These are phyloP conservation scores for Hyphopichia fennica DNA, from an alignment of 1,139 yeast genomes.

Conservation along the genomic window DNA sequence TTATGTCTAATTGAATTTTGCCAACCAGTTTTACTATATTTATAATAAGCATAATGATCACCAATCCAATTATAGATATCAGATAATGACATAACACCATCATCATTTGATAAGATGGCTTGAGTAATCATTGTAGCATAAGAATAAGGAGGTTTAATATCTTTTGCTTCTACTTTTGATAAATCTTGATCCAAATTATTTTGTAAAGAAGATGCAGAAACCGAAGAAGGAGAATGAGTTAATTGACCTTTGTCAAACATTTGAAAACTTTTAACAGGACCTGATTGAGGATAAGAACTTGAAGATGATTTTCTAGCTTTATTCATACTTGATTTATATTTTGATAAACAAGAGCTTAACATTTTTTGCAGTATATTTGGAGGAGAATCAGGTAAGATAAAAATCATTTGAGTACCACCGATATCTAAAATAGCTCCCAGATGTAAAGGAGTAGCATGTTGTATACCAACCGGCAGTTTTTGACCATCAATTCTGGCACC, in stretches of 20 bases:
- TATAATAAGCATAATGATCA: conserved; percentile 83
- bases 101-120: conserved; percentile 85
- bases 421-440: conserved; percentile 90
- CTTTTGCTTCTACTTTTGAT: conserved; percentile 86
- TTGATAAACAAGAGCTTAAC: conserved; percentile 36
- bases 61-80: conserved; percentile 94
- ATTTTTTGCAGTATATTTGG: conserved; percentile 61
- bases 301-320: conserved; percentile 5
- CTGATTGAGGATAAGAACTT: neutral
- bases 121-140: conserved; percentile 99
- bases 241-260: conserved; percentile 48
- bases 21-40: conserved; percentile 90
- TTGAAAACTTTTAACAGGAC: conserved; percentile 48
- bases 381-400: conserved; percentile 88
- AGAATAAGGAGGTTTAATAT: conserved; percentile 93
- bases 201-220: conserved; percentile 44
- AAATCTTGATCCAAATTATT: conserved; percentile 64
- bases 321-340: conserved; percentile 21
- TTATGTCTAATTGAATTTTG: conserved; percentile 64
- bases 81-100: conserved; percentile 83
- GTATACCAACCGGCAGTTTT: conserved; percentile 52
- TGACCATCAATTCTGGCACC: conserved; percentile 86
- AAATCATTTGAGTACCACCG: conserved; percentile 99
- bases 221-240: conserved; percentile 41
- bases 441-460: conserved; percentile 55